Conservation (phyloP, 331 rosid species). For the Pyrus hybrid region DNA sequence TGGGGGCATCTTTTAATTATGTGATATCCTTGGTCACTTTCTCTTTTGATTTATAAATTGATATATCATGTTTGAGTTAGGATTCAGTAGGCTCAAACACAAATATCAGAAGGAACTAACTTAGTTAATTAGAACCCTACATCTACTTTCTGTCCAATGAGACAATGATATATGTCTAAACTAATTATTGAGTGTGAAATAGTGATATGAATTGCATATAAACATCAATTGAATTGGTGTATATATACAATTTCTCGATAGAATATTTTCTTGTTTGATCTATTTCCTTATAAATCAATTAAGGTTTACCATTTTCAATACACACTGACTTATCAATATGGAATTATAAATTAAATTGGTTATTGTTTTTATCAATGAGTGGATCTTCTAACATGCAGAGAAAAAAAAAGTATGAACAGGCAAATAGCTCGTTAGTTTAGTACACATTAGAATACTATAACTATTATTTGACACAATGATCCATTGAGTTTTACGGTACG, state of each 20-base stretch:
- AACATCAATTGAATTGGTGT: background rate
- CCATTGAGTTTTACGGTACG: too few relatives aligned
- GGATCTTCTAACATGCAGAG: too few relatives aligned
- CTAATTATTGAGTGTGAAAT: background rate
- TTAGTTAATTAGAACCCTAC: background rate
- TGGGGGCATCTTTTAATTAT: constrained; percentile 25
- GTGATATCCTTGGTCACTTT: constrained; percentile 13
- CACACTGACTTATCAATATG: too few relatives aligned
- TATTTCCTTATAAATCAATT: background rate
- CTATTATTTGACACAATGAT: too few relatives aligned
- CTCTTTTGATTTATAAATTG: background rate
- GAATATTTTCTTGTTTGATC: background rate
- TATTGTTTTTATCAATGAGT: too few relatives aligned
- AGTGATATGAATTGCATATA: background rate
- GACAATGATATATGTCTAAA: background rate
- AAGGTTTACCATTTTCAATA: too few relatives aligned
- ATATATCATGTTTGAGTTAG: background rate
- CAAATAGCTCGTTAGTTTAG: too few relatives aligned
- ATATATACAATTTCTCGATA: background rate
- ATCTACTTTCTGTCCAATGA: background rate
- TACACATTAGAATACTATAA: too few relatives aligned
- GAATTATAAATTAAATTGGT: too few relatives aligned
- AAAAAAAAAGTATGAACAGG: too few relatives aligned
- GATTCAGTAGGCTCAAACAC: background rate
- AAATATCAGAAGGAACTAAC: background rate